Conservation (phyloP, 106 monocot species). For the Vanilla planifolia region DNA sequence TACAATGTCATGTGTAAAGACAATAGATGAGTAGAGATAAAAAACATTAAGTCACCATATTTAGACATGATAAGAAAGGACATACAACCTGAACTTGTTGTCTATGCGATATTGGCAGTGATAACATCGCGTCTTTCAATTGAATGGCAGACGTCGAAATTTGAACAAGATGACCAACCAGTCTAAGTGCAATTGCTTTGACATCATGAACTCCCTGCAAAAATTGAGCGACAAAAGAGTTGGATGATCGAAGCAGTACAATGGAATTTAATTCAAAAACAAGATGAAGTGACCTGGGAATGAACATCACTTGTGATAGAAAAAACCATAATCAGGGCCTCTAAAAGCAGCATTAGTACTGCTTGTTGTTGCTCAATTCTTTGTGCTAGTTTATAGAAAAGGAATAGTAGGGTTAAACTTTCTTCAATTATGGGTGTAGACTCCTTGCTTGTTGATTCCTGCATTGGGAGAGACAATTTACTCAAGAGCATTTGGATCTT, state of each 20-base stretch:
- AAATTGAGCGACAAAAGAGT: not conserved
- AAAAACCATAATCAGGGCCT: slow-evolving; percentile 65
- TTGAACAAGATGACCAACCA: slow-evolving; percentile 80
- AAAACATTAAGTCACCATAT: not conserved
- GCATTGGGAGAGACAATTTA: slow-evolving; percentile 10
- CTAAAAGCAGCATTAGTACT: slow-evolving; percentile 50
- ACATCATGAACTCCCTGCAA: slow-evolving; percentile 53
- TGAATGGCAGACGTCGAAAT: slow-evolving; percentile 52
- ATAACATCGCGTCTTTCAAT: slow-evolving; percentile 75
- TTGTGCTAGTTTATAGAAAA: slow-evolving; percentile 63
- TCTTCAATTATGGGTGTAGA: slow-evolving; percentile 49
- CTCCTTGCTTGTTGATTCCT: slow-evolving; percentile 47
- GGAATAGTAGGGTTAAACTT: slow-evolving; percentile 70
- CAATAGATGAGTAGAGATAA: slow-evolving; percentile 2
- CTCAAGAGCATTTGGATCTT: slow-evolving; percentile 1
- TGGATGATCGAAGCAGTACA: not conserved
- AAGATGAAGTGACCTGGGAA: slow-evolving; percentile 44
- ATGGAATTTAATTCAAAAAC: not conserved
- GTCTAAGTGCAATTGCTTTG: slow-evolving; percentile 48
- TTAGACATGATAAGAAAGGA: not conserved
- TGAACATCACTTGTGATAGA: slow-evolving; percentile 27
- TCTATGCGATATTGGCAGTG: slow-evolving; percentile 44
- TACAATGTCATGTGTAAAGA: slow-evolving; percentile 22
- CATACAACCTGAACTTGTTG: slow-evolving; percentile 73
- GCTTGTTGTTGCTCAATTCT: slow-evolving; percentile 25